A percentile compares a stretch with the other conserved stretches of the same genome.
phyloP scores from a whole-genome alignment of 2,329 filamentous ascomycete genomes.

The Exserohilum turcica region DNA sequence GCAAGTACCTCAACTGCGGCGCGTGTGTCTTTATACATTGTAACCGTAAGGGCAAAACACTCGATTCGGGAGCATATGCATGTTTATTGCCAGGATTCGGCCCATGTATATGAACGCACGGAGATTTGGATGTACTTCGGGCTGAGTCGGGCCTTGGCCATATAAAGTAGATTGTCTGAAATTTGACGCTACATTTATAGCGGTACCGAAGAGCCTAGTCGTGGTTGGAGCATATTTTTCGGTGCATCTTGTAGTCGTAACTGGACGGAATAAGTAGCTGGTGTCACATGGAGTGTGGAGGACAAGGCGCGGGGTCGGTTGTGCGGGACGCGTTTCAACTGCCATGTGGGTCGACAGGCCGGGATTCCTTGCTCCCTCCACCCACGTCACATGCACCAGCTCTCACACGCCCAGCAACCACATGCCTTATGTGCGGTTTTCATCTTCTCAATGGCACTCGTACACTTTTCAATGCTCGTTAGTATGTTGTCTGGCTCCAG shows the following conservation, averaged over 20 bases:
- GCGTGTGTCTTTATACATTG: slow-evolving; percentile 16
- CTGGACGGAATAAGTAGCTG: neutral
- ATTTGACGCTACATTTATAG: slow-evolving; percentile 13
- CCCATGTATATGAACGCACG: slow-evolving; percentile 16
- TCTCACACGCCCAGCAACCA: neutral
- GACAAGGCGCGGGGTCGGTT: slow-evolving; percentile 2
- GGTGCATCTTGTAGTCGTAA: slow-evolving; percentile 1
- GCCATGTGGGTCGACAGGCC: slow-evolving; percentile 12
- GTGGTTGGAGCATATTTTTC: slow-evolving; percentile 4
- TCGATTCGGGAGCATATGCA: slow-evolving; percentile 5
- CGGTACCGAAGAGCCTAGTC: slow-evolving; percentile 10
- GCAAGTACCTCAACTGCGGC: slow-evolving; percentile 2
- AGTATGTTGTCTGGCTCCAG: too few relatives aligned
- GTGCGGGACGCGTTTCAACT: slow-evolving; percentile 4
- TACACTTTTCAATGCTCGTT: too few relatives aligned
- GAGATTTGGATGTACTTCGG: slow-evolving; percentile 14
- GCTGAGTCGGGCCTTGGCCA: slow-evolving; percentile 23
- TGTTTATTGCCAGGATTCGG: slow-evolving; percentile 13
- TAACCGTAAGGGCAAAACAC: neutral
- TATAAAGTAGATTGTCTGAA: slow-evolving; percentile 27
- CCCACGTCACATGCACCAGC: neutral
- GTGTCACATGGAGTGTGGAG: neutral
- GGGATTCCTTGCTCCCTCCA: slow-evolving; percentile 1
- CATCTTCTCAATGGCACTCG: too few relatives aligned
- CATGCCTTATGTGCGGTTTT: neutral